These are phyloP conservation scores for Annulohypoxylon bovei DNA, from an alignment of 495 filamentous ascomycete species.

Conservation along the genomic window DNA sequence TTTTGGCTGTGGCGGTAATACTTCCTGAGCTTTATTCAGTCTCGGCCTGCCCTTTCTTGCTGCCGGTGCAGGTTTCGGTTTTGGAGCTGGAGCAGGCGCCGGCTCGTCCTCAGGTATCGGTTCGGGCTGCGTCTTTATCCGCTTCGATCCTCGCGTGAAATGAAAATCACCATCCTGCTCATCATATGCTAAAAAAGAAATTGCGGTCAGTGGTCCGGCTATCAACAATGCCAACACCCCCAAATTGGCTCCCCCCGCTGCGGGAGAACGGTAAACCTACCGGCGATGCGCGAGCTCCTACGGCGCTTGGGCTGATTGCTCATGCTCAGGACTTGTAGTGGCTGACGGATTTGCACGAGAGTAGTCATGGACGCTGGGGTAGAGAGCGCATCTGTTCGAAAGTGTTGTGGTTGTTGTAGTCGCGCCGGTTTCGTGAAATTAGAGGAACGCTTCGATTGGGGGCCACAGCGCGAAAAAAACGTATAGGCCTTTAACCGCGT, in stretches of 20 bases:
- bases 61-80: constrained; percentile 49
- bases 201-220: constrained; percentile 29
- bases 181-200: constrained; percentile 60
- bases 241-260: background rate
- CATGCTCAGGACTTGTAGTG: constrained; percentile 69
- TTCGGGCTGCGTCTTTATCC: constrained; percentile 55
- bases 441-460: constrained; percentile 11
- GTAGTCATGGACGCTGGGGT: constrained; percentile 66
- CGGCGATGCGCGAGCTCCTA: constrained; percentile 66
- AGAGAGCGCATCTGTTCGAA: constrained; percentile 33
- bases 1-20: constrained; percentile 48
- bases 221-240: background rate
- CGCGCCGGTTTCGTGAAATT: constrained; percentile 39
- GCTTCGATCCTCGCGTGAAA: constrained; percentile 66
- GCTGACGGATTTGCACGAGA: constrained; percentile 65
- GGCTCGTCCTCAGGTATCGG: constrained; percentile 50
- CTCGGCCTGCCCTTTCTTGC: constrained; percentile 58
- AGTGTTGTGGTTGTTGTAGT: constrained; percentile 6
- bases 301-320: constrained; percentile 65
- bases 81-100: constrained; percentile 53
- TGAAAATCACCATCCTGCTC: constrained; percentile 73
- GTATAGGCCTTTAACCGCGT: constrained; percentile 30
- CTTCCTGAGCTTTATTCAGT: constrained; percentile 47
- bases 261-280: constrained; percentile 50
- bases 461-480: constrained; percentile 17